Conservation (phyloP, 164 flowering plant species). For the Nymphaea colorata region DNA sequence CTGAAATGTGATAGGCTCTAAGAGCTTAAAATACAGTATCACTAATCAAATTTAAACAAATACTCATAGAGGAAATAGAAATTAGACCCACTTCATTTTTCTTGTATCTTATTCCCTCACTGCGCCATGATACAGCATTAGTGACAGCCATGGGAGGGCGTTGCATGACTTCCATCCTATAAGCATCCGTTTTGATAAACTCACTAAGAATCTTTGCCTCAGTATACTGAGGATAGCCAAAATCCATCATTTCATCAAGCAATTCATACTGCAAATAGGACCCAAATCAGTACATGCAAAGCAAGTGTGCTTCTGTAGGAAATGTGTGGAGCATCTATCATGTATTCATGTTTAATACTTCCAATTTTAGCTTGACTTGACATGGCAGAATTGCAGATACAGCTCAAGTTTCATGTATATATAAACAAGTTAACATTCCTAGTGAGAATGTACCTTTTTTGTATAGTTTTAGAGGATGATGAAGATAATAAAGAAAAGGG, state of each 20-base stretch:
- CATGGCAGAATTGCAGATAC: too few species aligned
- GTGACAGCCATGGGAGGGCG: conserved; percentile 99
- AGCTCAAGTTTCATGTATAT: too few species aligned
- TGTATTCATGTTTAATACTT: too few species aligned
- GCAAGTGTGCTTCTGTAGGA: too few species aligned
- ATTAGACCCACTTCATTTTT: conserved; percentile 71
- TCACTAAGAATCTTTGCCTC: conserved; percentile 97
- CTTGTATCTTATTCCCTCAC: conserved; percentile 96
- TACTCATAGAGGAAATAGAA: not conserved
- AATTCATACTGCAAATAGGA: conserved; percentile 64
- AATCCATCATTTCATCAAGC: conserved; percentile 99
- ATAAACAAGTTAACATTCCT: too few species aligned
- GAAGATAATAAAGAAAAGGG: too few species aligned
- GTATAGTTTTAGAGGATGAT: too few species aligned
- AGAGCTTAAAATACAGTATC: not conserved
- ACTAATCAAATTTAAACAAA: not conserved
- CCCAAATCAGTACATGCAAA: not conserved
- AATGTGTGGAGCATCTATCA: too few species aligned
- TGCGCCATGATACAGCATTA: conserved; percentile 99
- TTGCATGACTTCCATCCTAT: conserved; percentile 93
- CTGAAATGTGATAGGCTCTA: conserved; percentile 20
- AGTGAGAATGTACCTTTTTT: too few species aligned
- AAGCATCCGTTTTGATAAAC: conserved; percentile 98
- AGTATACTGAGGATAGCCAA: conserved; percentile 96
- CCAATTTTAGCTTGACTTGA: too few species aligned